Evolutionary conservation across 176 grass and related monocot genomes (phyloP).

Genomic region (Guadua angustifolia): DNA sequence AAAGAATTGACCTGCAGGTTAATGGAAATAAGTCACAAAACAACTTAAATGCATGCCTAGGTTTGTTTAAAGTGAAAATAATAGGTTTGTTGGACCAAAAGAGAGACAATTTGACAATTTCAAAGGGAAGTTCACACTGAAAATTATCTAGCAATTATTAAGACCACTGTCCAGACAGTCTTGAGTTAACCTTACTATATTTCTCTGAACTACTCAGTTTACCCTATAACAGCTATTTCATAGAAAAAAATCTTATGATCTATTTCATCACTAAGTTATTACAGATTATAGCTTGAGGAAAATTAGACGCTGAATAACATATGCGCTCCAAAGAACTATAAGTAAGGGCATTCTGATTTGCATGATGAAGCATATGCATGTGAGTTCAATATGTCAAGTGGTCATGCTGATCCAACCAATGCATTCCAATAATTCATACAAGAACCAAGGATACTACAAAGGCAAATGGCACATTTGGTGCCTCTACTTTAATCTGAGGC

Average conservation of each 20-base stretch:
- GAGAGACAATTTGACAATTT: slow-evolving; percentile 24
- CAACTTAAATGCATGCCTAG: slow-evolving; percentile 33
- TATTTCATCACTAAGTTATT: slow-evolving; percentile 12
- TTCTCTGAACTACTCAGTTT: slow-evolving; percentile 6
- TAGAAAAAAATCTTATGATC: not conserved
- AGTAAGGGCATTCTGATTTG: not conserved
- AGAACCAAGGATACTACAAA: not conserved
- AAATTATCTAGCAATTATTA: slow-evolving; percentile 20
- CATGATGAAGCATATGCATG: slow-evolving; percentile 23
- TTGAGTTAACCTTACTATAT: not conserved
- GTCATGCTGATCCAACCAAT: not conserved
- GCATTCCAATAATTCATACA: slow-evolving; percentile 4
- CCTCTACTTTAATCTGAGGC: not conserved
- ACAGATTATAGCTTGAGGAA: slow-evolving; percentile 8
- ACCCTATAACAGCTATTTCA: not conserved
- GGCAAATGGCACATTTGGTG: not conserved
- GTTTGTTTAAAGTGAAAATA: slow-evolving; percentile 23
- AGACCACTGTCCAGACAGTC: not conserved
- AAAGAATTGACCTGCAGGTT: slow-evolving; percentile 73
- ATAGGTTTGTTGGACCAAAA: not conserved
- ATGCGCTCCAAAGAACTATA: not conserved
- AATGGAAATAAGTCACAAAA: slow-evolving; percentile 42
- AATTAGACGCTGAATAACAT: not conserved
- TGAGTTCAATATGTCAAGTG: slow-evolving; percentile 17
- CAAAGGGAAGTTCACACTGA: not conserved